These are phyloP conservation scores for Asterochloris erici DNA, from an alignment of 139 green algal species.

Conservation along the genomic window DNA sequence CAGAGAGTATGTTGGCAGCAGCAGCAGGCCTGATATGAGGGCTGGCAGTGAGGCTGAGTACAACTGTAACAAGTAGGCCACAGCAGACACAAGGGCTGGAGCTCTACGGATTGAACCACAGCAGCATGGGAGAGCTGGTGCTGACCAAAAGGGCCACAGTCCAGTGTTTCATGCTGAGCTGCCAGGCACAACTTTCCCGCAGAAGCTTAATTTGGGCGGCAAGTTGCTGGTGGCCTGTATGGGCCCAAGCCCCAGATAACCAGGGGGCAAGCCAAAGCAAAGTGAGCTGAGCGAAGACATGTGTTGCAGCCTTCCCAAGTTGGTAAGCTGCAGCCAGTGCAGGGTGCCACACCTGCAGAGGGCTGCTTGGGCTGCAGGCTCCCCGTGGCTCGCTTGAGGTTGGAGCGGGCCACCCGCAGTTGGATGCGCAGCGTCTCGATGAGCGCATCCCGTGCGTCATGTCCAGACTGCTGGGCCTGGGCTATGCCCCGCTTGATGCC, in stretches of 20 bases:
- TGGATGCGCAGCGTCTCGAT: neutral
- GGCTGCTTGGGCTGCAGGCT: conserved; percentile 4
- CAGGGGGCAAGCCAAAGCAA: no score
- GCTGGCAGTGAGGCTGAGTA: no score
- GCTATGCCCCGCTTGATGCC: neutral
- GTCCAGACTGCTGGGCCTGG: conserved; percentile 1
- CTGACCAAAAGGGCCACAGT: no score
- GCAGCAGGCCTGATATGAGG: neutral
- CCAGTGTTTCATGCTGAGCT: no score
- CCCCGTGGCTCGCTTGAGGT: neutral
- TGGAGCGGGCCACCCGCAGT: neutral
- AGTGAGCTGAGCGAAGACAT: neutral
- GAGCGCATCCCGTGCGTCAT: conserved; percentile 9
- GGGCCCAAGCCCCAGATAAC: no score
- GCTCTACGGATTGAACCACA: no score
- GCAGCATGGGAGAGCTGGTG: no score
- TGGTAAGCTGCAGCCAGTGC: neutral
- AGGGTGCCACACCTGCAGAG: neutral
- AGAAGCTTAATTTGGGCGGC: no score
- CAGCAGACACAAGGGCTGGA: no score
- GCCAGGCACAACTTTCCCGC: no score
- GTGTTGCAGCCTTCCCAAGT: neutral
- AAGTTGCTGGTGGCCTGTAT: no score
- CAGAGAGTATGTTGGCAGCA: neutral
- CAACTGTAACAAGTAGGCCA: no score